A percentile compares a stretch with the other conserved stretches of the same genome.
Conservation (phyloP, 495 filamentous ascomycete species). For the Tuber borchii region DNA sequence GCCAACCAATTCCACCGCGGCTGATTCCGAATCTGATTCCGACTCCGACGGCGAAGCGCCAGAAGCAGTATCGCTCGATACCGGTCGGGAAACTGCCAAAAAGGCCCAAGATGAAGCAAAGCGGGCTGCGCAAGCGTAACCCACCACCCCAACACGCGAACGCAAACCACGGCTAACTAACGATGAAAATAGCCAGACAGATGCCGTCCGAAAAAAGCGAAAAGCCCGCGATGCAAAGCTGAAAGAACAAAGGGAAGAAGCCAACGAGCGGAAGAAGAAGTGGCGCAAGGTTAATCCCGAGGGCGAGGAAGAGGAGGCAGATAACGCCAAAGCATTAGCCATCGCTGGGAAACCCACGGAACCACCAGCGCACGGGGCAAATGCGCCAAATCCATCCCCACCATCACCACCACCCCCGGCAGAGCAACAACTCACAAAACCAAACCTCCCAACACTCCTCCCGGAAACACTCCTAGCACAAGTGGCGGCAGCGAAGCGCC, state of each 20-base stretch:
- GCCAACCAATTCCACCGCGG: background rate
- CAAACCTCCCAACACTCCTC: constrained; percentile 20
- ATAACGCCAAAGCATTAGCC: constrained; percentile 20
- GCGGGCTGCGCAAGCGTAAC: constrained; percentile 36
- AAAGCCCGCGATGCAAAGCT: constrained; percentile 30
- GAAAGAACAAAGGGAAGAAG: constrained; percentile 33
- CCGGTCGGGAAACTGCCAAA: constrained; percentile 24
- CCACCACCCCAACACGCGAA: background rate
- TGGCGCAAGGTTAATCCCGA: constrained; percentile 14
- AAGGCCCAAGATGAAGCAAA: constrained; percentile 30
- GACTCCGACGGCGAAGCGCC: constrained; percentile 39
- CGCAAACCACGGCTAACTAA: constrained; percentile 10
- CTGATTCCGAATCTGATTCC: background rate
- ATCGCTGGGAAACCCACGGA: constrained; percentile 10
- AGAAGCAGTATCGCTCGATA: constrained; percentile 29
- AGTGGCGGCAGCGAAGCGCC: constrained; percentile 11
- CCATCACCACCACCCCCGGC: background rate
- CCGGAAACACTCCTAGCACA: constrained; percentile 27
- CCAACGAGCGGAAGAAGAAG: constrained; percentile 23
- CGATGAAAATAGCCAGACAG: constrained; percentile 25
- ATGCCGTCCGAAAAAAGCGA: constrained; percentile 30
- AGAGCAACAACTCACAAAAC: background rate
- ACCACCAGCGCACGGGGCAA: background rate
- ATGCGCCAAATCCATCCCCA: background rate
- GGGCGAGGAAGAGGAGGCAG: constrained; percentile 8